Base-by-base conservation (phyloP, 2,329 filamentous ascomycete genomes). In the Thielaviopsis euricoi region DNA sequence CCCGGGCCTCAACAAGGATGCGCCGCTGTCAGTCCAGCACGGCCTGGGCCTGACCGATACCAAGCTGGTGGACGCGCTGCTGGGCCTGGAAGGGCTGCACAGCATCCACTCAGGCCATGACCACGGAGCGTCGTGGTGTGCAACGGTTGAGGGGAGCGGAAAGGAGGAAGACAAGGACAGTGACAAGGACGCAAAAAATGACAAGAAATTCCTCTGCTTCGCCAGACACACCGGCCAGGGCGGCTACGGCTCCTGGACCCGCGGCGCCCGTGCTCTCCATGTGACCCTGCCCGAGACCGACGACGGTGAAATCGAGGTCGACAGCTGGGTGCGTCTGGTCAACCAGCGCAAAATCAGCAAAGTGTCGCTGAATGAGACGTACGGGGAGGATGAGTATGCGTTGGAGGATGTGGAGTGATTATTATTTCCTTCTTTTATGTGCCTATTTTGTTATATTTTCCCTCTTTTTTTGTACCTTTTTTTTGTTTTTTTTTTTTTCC, bases 201-300 rank as follows among this genome's bases (percentile, higher is more conserved):
- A 10, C 9, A 33, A 33, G 17, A 37, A 29, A n/a, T 62, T 62
- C 52, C 63, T 78, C 10, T 78, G 76, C 63, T 86, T 83, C 64
- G 81, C 81, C 5, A 79, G 85, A 62, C 83, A 84, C 62, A 77
- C 80, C 0, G 84, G 85, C 0, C 87, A 87, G 58, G 85, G 83
- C 0, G 84, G 85, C 0, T 87, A 87, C 63, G 81, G 82, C 0
- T 72, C 73, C 52, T 85, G 79, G 78, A 75, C 76, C 10, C 76
- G 83, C 0, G 84, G 83, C 1, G 74, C 75, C 4, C 71, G 81
- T 1, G 77, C 83, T 62, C 68, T 85, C 13, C 63, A 51, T 22
- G 19, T 60, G 2, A 48, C 46, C 19, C 33, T 56, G 22, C 52
- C 52, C 13, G 55, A 33, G 40, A 17, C 22, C 21, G 55, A 40